Conservation (phyloP, 805 yeast genomes). For the Saccharomycopsis sp. region DNA sequence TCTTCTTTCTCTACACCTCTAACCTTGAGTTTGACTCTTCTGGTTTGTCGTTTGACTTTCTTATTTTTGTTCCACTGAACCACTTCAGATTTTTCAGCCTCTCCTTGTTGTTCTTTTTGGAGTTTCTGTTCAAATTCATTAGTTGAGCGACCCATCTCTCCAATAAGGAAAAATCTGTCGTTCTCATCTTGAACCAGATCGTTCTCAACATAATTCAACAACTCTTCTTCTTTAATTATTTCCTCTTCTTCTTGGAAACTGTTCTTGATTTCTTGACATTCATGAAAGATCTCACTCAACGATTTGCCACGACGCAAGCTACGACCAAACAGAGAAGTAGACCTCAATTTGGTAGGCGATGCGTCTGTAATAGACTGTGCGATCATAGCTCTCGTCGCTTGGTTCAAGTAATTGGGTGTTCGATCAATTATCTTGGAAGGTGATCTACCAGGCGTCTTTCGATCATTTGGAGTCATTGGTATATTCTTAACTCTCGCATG, state of each 20-base stretch:
- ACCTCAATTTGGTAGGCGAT: no score
- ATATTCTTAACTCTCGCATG: constrained; percentile 1
- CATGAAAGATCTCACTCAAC: constrained; percentile 12
- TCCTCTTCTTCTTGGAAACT: constrained; percentile 8
- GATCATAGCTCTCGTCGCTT: constrained; percentile 6
- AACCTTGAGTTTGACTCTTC: constrained; percentile 18
- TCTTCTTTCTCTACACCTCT: constrained; percentile 11
- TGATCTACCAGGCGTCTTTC: background rate
- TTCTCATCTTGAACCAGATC: constrained; percentile 1
- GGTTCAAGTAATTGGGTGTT: constrained; percentile 14
- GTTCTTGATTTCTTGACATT: constrained; percentile 11
- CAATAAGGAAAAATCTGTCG: constrained; percentile 14
- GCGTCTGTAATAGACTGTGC: background rate
- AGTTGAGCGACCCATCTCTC: constrained; percentile 17
- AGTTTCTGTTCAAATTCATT: constrained; percentile 19
- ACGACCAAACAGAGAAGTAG: background rate
- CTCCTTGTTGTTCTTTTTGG: constrained; percentile 1
- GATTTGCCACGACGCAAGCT: no score
- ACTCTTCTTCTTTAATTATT: constrained; percentile 10
- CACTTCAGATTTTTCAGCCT: background rate
- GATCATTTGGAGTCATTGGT: background rate
- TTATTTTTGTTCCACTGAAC: constrained; percentile 13
- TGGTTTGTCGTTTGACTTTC: constrained; percentile 18
- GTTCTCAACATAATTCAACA: background rate
- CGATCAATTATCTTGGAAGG: constrained; percentile 4